Conservation (phyloP, 805 yeast species). For the Candida morakotiae region DNA sequence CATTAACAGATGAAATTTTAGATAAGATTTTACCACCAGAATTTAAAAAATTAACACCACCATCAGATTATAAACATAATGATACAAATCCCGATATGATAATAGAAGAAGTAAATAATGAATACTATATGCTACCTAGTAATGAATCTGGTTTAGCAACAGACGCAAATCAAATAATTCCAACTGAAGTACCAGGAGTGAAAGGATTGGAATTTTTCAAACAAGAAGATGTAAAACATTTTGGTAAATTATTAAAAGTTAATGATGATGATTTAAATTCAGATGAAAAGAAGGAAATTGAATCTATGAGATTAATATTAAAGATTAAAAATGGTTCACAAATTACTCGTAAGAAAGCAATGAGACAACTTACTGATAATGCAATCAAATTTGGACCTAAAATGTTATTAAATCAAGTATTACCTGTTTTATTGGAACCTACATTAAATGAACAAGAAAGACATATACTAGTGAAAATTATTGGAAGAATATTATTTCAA, state of each 20-base stretch:
- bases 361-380: constrained; percentile 61
- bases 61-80: constrained; percentile 34
- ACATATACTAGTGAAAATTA: constrained; percentile 71
- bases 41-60: constrained; percentile 41
- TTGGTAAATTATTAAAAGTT: constrained; percentile 48
- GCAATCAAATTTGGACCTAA: constrained; percentile 68
- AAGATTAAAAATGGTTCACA: constrained; percentile 79
- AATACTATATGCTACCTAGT: constrained; percentile 53
- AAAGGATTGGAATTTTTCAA: constrained; percentile 66
- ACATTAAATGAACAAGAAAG: constrained; percentile 77
- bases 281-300: constrained; percentile 56
- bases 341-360: constrained; percentile 59
- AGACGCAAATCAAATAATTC: constrained; percentile 18
- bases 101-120: constrained; percentile 1
- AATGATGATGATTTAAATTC: constrained; percentile 28
- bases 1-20: constrained; percentile 43
- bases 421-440: constrained; percentile 73
- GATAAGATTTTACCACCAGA: constrained; percentile 52
- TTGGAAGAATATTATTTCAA: constrained; percentile 64
- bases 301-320: constrained; percentile 59
- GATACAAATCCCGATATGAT: constrained; percentile 29
- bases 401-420: constrained; percentile 60
- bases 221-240: constrained; percentile 67
- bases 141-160: constrained; percentile 19
- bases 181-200: constrained; percentile 56